Conservation (phyloP, 1,284 basidiomycete genomes). For the Microbotryum silenes-acaulis region DNA sequence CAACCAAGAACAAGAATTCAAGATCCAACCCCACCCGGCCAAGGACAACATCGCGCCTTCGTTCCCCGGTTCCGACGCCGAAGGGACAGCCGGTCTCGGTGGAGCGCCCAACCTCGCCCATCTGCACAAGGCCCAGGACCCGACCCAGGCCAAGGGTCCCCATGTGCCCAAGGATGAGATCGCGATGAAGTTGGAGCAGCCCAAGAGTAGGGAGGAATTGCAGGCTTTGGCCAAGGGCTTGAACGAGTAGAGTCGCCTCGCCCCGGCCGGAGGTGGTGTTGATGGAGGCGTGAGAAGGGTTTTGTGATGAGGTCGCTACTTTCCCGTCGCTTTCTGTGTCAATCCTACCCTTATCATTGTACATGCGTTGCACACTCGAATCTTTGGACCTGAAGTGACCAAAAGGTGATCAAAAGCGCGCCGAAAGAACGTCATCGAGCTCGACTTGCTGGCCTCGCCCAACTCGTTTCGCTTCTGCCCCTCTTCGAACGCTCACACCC, state of each 20-base stretch:
- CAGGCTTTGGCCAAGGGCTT: neutral
- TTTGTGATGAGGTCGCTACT: too few species aligned
- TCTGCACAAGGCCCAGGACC: conserved; percentile 36
- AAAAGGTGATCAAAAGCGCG: too few species aligned
- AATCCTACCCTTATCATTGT: too few species aligned
- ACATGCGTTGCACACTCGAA: too few species aligned
- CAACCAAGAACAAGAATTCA: conserved; percentile 36
- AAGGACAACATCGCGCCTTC: conserved; percentile 3
- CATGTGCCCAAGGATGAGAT: conserved; percentile 37
- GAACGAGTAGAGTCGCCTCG: neutral
- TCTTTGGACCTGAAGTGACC: too few species aligned
- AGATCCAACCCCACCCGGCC: conserved; percentile 43
- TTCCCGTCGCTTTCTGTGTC: too few species aligned
- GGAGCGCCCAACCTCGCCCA: conserved; percentile 39
- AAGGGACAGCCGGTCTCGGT: conserved; percentile 15
- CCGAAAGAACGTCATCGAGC: too few species aligned
- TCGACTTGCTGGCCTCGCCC: too few species aligned
- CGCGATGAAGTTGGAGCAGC: conserved; percentile 40
- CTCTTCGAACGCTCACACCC: neutral
- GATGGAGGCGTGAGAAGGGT: too few species aligned
- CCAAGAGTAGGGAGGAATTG: conserved; percentile 43
- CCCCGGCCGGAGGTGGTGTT: too few species aligned
- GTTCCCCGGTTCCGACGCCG: neutral
- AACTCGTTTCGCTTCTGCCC: too few species aligned
- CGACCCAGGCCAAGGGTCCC: conserved; percentile 39